phyloP scores from a whole-genome alignment of 2,329 filamentous ascomycete genomes.

The Alternaria postmessia region DNA sequence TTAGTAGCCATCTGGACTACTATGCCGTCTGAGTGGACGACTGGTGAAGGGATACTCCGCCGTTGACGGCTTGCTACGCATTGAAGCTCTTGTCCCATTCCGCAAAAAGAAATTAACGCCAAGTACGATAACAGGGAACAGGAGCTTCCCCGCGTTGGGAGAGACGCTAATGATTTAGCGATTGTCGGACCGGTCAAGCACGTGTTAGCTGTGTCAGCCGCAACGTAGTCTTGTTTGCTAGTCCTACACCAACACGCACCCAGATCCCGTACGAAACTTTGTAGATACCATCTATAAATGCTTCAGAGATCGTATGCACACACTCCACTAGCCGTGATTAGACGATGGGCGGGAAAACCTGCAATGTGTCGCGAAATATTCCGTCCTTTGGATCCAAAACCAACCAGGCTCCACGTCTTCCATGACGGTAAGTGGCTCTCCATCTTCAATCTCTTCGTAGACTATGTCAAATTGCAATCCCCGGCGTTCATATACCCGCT shows the following conservation, averaged over 20 bases:
- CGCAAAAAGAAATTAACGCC: background rate
- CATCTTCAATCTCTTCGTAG: background rate
- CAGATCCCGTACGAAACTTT: background rate
- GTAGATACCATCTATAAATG: background rate
- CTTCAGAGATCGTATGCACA: background rate
- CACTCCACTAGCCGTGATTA: background rate
- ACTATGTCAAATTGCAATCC: constrained; percentile 4
- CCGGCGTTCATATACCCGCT: background rate
- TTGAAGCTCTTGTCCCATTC: background rate
- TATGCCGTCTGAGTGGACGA: background rate
- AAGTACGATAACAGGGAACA: background rate
- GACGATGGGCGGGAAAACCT: background rate
- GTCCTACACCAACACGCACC: background rate
- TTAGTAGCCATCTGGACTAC: constrained; percentile 3
- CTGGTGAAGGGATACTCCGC: background rate
- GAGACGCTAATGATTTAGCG: constrained; percentile 4
- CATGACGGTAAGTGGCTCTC: background rate
- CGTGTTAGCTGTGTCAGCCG: background rate
- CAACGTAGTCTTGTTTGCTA: background rate
- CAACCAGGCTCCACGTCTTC: constrained; percentile 8
- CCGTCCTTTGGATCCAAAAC: constrained; percentile 11
- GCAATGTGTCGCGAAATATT: constrained; percentile 5
- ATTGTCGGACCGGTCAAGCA: background rate
- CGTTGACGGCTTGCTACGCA: background rate
- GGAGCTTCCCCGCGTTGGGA: constrained; percentile 4